Conservation (phyloP, 345 rosid species). For the Reutealis trisperma region DNA sequence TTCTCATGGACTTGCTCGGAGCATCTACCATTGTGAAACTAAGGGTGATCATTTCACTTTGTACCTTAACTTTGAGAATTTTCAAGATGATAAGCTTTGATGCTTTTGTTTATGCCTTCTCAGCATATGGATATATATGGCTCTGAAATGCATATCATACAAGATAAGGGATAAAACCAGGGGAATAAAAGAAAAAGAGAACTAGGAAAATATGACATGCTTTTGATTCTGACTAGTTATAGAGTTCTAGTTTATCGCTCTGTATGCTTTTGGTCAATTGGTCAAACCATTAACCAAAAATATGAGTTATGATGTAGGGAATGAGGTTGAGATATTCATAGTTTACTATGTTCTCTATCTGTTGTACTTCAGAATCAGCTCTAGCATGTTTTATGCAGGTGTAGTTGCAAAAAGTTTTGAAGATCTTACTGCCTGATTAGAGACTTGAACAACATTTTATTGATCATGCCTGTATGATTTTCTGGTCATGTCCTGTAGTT, state of each 20-base stretch:
- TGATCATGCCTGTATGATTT: neutral
- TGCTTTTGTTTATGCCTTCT: neutral
- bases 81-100: neutral
- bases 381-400: neutral
- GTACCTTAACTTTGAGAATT: neutral
- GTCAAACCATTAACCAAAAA: neutral
- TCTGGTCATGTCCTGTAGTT: neutral
- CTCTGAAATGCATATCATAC: neutral
- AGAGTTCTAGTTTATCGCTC: neutral
- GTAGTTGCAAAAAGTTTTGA: neutral
- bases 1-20: neutral
- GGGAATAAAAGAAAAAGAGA: neutral
- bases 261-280: neutral
- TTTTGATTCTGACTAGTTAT: no score
- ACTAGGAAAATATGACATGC: neutral
- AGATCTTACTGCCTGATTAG: neutral
- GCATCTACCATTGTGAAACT: neutral
- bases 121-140: neutral
- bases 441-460: neutral
- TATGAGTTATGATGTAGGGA: no score
- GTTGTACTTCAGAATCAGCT: neutral
- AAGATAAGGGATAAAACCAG: neutral
- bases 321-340: no score
- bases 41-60: neutral
- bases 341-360: no score